Conservation (phyloP, 108 stramenopile genomes). For the Pelagomonas calceolata region DNA sequence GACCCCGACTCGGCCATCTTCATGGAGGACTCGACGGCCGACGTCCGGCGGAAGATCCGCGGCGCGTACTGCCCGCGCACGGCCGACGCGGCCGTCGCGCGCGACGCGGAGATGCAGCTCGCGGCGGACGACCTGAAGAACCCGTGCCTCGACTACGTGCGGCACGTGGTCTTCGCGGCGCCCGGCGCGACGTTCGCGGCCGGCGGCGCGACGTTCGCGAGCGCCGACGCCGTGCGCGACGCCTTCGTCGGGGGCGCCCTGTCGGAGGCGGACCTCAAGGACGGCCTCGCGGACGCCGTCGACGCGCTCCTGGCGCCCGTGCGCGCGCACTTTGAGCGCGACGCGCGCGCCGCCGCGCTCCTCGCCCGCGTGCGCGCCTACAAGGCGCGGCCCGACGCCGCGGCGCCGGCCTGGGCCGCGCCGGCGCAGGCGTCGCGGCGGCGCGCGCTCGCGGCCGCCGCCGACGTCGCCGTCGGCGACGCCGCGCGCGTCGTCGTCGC, state of each 20-base stretch:
- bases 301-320: constrained; percentile 90
- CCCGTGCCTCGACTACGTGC: constrained; percentile 88
- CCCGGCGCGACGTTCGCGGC: constrained; percentile 56
- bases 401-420: background rate
- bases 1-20: constrained; percentile 98
- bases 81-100: background rate
- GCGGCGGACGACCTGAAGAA: constrained; percentile 68
- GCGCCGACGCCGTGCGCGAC: constrained; percentile 56
- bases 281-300: constrained; percentile 61
- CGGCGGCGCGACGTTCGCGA: constrained; percentile 50
- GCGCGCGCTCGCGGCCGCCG: background rate
- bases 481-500: constrained; percentile 58
- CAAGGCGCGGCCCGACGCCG: constrained; percentile 32
- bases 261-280: constrained; percentile 42
- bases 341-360: constrained; percentile 71
- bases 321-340: constrained; percentile 76
- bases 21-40: constrained; percentile 91
- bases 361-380: constrained; percentile 74
- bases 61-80: constrained; percentile 75
- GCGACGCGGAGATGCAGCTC: constrained; percentile 47
- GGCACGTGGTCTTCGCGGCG: constrained; percentile 82
- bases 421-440: background rate
- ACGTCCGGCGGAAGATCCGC: constrained; percentile 80
- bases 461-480: constrained; percentile 22
- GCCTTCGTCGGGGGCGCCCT: constrained; percentile 64